Percentiles rank a stretch among this genome's conserved stretches.
Conservation (phyloP, 1,284 basidiomycete species). For the Naganishia cerealis region DNA sequence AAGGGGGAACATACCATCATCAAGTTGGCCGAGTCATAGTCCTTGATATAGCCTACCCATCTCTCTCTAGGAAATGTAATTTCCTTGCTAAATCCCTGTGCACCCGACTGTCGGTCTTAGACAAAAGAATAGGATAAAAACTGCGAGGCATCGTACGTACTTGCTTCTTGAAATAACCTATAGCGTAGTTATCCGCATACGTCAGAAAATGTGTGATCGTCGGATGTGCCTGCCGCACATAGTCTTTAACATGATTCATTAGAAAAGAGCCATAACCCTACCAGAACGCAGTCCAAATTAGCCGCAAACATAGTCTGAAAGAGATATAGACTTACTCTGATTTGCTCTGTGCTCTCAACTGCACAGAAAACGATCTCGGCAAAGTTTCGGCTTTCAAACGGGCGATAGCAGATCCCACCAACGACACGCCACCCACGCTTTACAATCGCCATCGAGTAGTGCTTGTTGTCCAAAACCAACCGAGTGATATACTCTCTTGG, state of each 20-base stretch:
- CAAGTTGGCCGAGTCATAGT: slow-evolving; percentile 99
- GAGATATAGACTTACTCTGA: slow-evolving; percentile 67
- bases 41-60: slow-evolving; percentile 99
- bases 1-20: slow-evolving; percentile 67
- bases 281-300: not conserved
- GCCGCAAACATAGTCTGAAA: not conserved
- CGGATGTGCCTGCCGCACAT: slow-evolving; percentile 75
- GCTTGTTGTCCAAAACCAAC: slow-evolving; percentile 88
- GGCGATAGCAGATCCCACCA: slow-evolving; percentile 95
- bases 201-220: slow-evolving; percentile 92
- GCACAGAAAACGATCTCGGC: slow-evolving; percentile 99
- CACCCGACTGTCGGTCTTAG: not conserved
- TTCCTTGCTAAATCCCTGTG: slow-evolving; percentile 87
- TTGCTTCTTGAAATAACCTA: slow-evolving; percentile 98
- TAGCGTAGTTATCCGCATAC: slow-evolving; percentile 98
- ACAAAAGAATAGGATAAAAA: slow-evolving; percentile 19
- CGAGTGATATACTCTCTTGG: slow-evolving; percentile 97
- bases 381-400: slow-evolving; percentile 91
- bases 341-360: slow-evolving; percentile 92
- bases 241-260: slow-evolving; percentile 98
- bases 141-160: slow-evolving; percentile 31
- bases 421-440: slow-evolving; percentile 94
- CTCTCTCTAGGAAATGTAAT: slow-evolving; percentile 83
- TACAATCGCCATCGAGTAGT: slow-evolving; percentile 88
- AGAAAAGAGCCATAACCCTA: slow-evolving; percentile 97